phyloP scores from a whole-genome alignment of 2,329 filamentous ascomycete species.

The Pseudogymnoascus verrucosus region DNA sequence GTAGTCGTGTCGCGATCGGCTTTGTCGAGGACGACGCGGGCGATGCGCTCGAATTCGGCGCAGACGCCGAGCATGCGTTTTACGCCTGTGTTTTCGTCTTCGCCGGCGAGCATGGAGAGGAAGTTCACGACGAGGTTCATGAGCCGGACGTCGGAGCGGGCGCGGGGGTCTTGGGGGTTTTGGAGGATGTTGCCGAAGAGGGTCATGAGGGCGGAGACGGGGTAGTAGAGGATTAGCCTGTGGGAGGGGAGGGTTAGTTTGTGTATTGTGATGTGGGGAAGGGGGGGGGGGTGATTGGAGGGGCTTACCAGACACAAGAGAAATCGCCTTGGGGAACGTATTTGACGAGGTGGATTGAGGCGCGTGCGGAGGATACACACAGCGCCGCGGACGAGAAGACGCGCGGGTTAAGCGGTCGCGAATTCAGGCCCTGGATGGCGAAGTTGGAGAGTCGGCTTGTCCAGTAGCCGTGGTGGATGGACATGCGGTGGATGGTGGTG shows the following conservation, averaged over 20 bases:
- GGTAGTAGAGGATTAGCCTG: conserved; percentile 90
- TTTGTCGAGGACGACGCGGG: conserved; percentile 82
- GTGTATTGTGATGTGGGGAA: not conserved
- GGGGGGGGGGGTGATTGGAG: not conserved
- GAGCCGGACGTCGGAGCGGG: conserved; percentile 77
- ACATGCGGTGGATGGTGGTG: conserved; percentile 97
- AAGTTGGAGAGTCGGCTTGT: conserved; percentile 91
- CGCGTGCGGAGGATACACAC: conserved; percentile 85
- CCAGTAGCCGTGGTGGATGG: conserved; percentile 96
- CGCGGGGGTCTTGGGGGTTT: conserved; percentile 82
- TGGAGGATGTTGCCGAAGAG: conserved; percentile 95
- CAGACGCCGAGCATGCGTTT: conserved; percentile 91
- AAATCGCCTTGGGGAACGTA: conserved; percentile 95
- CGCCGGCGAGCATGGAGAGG: conserved; percentile 77
- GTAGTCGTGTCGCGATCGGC: conserved; percentile 64
- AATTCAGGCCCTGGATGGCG: conserved; percentile 88
- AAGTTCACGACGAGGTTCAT: conserved; percentile 94
- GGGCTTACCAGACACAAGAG: conserved; percentile 80
- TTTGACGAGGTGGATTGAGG: conserved; percentile 87
- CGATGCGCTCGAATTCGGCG: conserved; percentile 93
- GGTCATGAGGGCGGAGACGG: conserved; percentile 88
- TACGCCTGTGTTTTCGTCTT: conserved; percentile 83
- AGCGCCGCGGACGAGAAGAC: conserved; percentile 91
- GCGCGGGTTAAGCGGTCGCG: conserved; percentile 80
- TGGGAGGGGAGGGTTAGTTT: conserved; percentile 25